Base-by-base conservation (phyloP, 2,329 filamentous ascomycete genomes). In the Aureobasidium lini region DNA sequence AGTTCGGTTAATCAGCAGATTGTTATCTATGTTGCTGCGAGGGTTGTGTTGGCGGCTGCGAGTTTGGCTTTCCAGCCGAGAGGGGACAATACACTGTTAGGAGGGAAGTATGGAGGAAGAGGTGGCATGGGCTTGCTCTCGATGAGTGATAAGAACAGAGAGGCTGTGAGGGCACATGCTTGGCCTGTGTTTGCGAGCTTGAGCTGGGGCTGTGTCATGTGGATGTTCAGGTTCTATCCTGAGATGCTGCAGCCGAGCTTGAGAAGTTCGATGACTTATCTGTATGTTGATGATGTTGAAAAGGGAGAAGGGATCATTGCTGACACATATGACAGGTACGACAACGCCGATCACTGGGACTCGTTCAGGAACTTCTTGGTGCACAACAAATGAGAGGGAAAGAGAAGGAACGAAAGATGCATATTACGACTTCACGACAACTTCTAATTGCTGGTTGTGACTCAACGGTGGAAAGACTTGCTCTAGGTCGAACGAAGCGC, bases 201-300 rank as follows among this genome's bases (percentile, higher is more conserved):
- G 64, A 95, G 88, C 69, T 99, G 94, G 94, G 94, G 87, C 4
- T 79, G 85, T 69, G 91, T 99, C 64, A 99, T 99, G 94, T 90
- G 93, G 76, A 75, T 99, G 62, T 99, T 96, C 79, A 84, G 89
- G 67, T 89, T 88, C 83, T 86, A 97, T 76, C 91, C 94, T 5
- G 90, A 95, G 68, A 90, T 89, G 60, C 82, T 99, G 70, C 94
- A 96, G 80, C 84, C 86, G 62, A 96, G 92, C 73, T 76, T 99
- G 79, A 83, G 90, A 72, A 92, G 86, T 75, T 96, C 91, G 77
- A 99, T 99, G 94, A 89, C 84, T 67, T 99, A 99, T 71, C 96
- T 99, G 79, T 99, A 93, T 70, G 83, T 80, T 39, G 44, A 15
- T 59, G 40, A 18, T 34, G 16, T 23, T 37, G 4, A 6, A 8